Conservation (phyloP, 176 grass and related monocot genomes). For the Avena atlantica region DNA sequence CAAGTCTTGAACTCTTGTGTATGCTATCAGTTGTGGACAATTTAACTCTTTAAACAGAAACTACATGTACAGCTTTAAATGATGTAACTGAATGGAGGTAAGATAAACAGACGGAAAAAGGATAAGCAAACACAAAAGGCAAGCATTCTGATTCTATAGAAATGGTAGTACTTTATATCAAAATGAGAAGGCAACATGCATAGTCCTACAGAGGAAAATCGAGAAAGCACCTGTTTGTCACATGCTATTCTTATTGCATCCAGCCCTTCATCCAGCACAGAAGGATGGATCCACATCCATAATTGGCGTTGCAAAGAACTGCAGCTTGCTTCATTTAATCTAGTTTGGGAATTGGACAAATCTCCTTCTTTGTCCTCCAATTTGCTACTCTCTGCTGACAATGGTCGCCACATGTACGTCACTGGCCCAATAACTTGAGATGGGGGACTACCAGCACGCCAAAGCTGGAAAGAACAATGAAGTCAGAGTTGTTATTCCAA, state of each 20-base stretch:
- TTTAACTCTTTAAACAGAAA: slow-evolving; percentile 29
- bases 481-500: slow-evolving; percentile 18
- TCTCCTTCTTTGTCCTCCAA: slow-evolving; percentile 31
- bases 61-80: slow-evolving; percentile 5
- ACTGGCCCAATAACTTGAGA: slow-evolving; percentile 68
- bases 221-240: slow-evolving; percentile 56
- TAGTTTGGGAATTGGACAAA: slow-evolving; percentile 28
- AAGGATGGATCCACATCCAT: slow-evolving; percentile 95
- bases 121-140: slow-evolving; percentile 16
- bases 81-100: neutral
- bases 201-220: slow-evolving; percentile 1
- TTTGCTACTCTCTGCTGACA: slow-evolving; percentile 32
- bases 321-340: slow-evolving; percentile 18
- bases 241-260: slow-evolving; percentile 64
- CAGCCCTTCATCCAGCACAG: slow-evolving; percentile 67
- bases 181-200: neutral
- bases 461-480: slow-evolving; percentile 70
- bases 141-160: slow-evolving; percentile 26
- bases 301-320: slow-evolving; percentile 49
- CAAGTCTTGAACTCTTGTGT: neutral
- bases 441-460: slow-evolving; percentile 41
- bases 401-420: slow-evolving; percentile 76
- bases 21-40: neutral
- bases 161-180: slow-evolving; percentile 31
- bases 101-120: neutral